A percentile compares a stretch with the other conserved stretches of the same genome.
phyloP scores from a whole-genome alignment of 768 basidiomycete genomes.

The Multifurca ochricompacta region DNA sequence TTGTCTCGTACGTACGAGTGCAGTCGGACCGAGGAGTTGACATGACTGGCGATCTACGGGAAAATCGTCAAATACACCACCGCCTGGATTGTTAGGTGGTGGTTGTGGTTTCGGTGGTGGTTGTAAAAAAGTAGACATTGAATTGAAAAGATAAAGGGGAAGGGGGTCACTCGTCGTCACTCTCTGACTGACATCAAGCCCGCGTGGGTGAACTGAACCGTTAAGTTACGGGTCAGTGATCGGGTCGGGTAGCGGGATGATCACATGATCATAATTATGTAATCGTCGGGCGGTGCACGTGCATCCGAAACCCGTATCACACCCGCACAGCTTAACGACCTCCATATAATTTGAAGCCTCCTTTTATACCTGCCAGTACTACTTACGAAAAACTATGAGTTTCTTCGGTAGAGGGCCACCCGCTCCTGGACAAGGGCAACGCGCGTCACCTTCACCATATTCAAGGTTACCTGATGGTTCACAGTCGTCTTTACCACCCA shows the following conservation, averaged over 20 bases:
- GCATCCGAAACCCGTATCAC: too few species aligned
- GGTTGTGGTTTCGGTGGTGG: background rate
- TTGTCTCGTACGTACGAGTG: conserved; percentile 39
- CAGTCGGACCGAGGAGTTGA: conserved; percentile 41
- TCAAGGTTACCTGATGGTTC: conserved; percentile 15
- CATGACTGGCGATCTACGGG: conserved; percentile 39
- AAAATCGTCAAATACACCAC: conserved; percentile 26
- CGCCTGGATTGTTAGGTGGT: background rate
- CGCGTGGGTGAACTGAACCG: too few species aligned
- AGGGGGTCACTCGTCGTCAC: too few species aligned
- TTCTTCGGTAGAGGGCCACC: conserved; percentile 12
- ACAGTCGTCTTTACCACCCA: conserved; percentile 14
- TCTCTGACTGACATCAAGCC: too few species aligned
- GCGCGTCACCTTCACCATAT: conserved; percentile 16
- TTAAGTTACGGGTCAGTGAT: too few species aligned
- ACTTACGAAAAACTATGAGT: too few species aligned
- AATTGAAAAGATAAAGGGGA: too few species aligned
- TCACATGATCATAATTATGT: too few species aligned
- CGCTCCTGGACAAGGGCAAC: conserved; percentile 4
- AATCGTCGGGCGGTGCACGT: too few species aligned
- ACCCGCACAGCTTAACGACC: too few species aligned
- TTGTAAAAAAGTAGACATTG: conserved; percentile 1
- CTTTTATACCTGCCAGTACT: background rate
- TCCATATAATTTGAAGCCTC: too few species aligned
- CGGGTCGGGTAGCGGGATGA: too few species aligned